phyloP scores from a whole-genome alignment of 169 alveolate species.

The Cyclospora cayetanensis region DNA sequence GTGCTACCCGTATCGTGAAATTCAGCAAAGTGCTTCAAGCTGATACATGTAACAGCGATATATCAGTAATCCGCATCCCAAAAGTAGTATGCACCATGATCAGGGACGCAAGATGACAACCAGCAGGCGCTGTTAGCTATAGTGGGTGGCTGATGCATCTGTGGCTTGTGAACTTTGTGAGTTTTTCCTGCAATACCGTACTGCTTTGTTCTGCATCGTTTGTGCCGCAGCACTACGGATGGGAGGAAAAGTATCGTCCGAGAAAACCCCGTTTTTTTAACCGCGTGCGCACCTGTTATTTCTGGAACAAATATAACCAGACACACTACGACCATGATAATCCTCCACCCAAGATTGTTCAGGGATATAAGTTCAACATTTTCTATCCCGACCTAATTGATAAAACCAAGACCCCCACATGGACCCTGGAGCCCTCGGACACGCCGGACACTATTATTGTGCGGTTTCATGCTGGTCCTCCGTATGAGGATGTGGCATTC shows the following conservation, averaged over 20 bases:
- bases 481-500: constrained; percentile 98
- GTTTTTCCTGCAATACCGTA: too few relatives aligned
- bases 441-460: constrained; percentile 90
- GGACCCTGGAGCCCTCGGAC: constrained; percentile 91
- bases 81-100: too few relatives aligned
- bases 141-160: too few relatives aligned
- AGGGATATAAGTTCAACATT: constrained; percentile 90
- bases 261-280: constrained; percentile 94
- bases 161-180: too few relatives aligned
- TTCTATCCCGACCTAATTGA: constrained; percentile 95
- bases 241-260: constrained; percentile 81
- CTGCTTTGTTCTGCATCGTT: too few relatives aligned
- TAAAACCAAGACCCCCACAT: constrained; percentile 94
- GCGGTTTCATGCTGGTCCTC: constrained; percentile 97
- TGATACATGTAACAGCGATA: too few relatives aligned
- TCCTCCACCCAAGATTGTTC: constrained; percentile 97
- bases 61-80: too few relatives aligned
- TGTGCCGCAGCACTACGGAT: constrained; percentile 73
- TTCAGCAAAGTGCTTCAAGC: too few relatives aligned
- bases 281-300: constrained; percentile 94
- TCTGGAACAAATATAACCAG: constrained; percentile 97
- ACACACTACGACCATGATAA: constrained; percentile 97
- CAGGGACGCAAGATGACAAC: too few relatives aligned
- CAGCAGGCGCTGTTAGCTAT: too few relatives aligned
- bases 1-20: neutral